Conservation (phyloP, 331 rosid species). For the Quercus phellos region DNA sequence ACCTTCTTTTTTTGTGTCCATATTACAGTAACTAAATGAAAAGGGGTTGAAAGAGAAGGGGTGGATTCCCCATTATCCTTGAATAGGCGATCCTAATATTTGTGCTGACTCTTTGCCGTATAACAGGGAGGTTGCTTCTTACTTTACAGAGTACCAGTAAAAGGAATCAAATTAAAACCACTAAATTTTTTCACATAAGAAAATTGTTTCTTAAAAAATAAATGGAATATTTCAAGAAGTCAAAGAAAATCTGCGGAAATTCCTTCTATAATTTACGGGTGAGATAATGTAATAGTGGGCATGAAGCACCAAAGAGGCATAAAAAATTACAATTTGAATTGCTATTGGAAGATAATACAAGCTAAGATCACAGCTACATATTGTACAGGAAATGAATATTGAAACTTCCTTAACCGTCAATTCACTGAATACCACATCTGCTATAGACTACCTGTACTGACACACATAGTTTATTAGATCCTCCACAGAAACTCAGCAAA, state of each 20-base stretch:
- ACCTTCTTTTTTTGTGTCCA: too few species aligned
- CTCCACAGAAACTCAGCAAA: background rate
- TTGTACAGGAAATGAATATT: slow-evolving; percentile 7
- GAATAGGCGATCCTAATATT: too few species aligned
- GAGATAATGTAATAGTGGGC: background rate
- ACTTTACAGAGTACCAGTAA: background rate
- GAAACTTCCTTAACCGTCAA: background rate
- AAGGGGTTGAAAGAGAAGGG: too few species aligned
- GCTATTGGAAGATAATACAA: slow-evolving; percentile 1
- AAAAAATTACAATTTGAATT: slow-evolving; percentile 2
- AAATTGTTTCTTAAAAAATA: background rate
- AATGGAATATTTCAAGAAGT: background rate
- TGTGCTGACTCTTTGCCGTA: too few species aligned
- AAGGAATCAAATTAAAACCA: background rate
- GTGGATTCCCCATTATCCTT: too few species aligned
- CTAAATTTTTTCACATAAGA: background rate
- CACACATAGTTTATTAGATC: background rate
- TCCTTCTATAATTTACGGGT: background rate
- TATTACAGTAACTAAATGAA: too few species aligned
- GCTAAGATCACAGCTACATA: background rate
- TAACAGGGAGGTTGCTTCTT: background rate
- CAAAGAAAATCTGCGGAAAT: background rate
- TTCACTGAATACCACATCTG: background rate
- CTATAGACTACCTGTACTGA: slow-evolving; percentile 8
- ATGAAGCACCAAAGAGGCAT: background rate